Conservation (phyloP, 345 rosid genomes). For the Ceriops decandra region DNA sequence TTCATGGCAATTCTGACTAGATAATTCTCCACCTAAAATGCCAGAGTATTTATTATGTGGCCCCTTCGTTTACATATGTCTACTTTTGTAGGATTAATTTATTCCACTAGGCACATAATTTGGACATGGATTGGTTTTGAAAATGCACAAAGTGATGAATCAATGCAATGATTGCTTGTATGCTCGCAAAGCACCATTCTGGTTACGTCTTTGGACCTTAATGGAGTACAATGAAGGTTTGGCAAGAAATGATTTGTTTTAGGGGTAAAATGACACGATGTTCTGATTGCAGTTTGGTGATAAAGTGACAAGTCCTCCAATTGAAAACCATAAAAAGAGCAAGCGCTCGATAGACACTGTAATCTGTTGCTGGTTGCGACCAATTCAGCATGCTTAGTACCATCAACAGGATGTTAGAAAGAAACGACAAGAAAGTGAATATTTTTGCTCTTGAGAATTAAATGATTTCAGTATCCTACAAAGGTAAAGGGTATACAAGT, state of each 20-base stretch:
- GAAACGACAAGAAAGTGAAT: background rate
- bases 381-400: too few species aligned
- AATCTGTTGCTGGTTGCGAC: too few species aligned
- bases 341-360: too few species aligned
- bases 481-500: constrained; percentile 9
- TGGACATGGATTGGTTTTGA: background rate
- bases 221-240: background rate
- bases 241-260: background rate
- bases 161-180: background rate
- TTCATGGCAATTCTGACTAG: constrained; percentile 14
- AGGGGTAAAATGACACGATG: background rate
- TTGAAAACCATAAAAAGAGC: too few species aligned
- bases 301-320: too few species aligned
- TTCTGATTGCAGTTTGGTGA: too few species aligned
- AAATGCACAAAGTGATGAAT: background rate
- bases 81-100: constrained; percentile 1
- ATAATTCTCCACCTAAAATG: constrained; percentile 24
- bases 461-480: background rate
- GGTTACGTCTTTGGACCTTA: background rate
- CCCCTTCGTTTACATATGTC: background rate
- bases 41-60: background rate
- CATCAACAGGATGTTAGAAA: background rate
- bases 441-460: background rate
- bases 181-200: background rate
- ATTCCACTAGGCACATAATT: background rate